Conservation (phyloP, 257 asterid species). For the Asclepias syriaca region DNA sequence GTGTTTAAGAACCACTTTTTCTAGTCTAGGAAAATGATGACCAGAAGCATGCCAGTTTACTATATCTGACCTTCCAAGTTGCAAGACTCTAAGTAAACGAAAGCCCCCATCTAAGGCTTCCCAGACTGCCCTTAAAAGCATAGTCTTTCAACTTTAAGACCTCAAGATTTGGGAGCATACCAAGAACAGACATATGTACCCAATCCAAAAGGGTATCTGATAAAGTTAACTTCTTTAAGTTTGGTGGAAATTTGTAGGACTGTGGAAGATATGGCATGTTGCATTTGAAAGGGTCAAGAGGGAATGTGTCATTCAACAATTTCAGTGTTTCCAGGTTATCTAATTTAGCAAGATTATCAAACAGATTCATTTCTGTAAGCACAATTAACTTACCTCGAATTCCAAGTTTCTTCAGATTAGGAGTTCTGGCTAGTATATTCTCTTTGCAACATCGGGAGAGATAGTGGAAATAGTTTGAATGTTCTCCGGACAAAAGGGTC, state of each 20-base stretch:
- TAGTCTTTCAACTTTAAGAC: slow-evolving; percentile 36
- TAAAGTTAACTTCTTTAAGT: slow-evolving; percentile 39
- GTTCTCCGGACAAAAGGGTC: slow-evolving; percentile 35
- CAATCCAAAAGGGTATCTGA: slow-evolving; percentile 34
- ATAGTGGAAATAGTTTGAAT: slow-evolving; percentile 32
- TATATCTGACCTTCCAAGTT: slow-evolving; percentile 35
- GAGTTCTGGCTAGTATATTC: slow-evolving; percentile 34
- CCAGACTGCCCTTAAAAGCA: slow-evolving; percentile 41
- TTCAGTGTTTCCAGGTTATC: slow-evolving; percentile 35
- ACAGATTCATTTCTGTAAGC: slow-evolving; percentile 18
- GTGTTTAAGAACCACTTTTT: slow-evolving; percentile 23
- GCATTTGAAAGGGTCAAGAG: slow-evolving; percentile 27
- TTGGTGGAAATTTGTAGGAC: slow-evolving; percentile 37
- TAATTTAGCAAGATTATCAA: slow-evolving; percentile 33
- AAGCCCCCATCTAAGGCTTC: slow-evolving; percentile 37
- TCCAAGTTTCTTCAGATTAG: slow-evolving; percentile 34
- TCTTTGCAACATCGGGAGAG: slow-evolving; percentile 37
- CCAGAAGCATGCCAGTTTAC: slow-evolving; percentile 36
- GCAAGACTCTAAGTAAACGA: slow-evolving; percentile 32
- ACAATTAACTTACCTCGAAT: slow-evolving; percentile 28
- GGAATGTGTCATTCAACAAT: slow-evolving; percentile 35
- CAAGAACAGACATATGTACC: slow-evolving; percentile 34
- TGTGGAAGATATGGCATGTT: slow-evolving; percentile 28
- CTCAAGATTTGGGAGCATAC: slow-evolving; percentile 35
- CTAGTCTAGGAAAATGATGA: slow-evolving; percentile 39